These are phyloP conservation scores for Schizochytrium sp. DNA, from an alignment of 108 stramenopile species.

Conservation along the genomic window DNA sequence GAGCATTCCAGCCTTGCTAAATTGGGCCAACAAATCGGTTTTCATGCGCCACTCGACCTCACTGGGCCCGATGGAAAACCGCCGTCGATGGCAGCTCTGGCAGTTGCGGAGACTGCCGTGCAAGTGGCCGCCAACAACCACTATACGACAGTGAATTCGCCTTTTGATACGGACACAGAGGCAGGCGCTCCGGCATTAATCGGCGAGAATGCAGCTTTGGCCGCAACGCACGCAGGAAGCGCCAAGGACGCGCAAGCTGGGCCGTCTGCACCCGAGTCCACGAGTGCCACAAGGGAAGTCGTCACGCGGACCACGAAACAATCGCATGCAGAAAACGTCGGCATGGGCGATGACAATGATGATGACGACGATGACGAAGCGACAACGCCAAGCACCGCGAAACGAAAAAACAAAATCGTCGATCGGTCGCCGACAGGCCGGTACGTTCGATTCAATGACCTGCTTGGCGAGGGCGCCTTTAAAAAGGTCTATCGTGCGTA, in stretches of 20 bases:
- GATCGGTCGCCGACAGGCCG: conserved; percentile 78
- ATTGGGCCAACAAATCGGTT: background rate
- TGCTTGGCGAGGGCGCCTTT: conserved; percentile 84
- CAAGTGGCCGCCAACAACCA: background rate
- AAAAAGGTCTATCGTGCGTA: conserved; percentile 67
- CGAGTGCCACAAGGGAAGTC: background rate
- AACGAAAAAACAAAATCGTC: conserved; percentile 55
- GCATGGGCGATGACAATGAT: background rate
- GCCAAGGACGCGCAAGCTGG: no score
- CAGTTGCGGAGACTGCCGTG: background rate
- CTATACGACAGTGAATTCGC: background rate
- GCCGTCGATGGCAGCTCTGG: background rate
- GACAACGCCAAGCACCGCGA: background rate
- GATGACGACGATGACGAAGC: background rate
- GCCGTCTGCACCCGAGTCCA: background rate
- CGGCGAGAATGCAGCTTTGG: no score
- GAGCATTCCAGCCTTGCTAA: background rate
- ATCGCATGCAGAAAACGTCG: no score
- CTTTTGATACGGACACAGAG: background rate
- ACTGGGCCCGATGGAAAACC: background rate
- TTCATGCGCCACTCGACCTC: background rate
- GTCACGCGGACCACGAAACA: no score
- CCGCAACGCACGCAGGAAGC: no score
- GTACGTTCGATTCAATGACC: conserved; percentile 87
- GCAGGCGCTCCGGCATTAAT: no score